Evolutionary conservation across 1,284 basidiomycete species (phyloP).

Genomic region (Papiliotrema terrestris): DNA sequence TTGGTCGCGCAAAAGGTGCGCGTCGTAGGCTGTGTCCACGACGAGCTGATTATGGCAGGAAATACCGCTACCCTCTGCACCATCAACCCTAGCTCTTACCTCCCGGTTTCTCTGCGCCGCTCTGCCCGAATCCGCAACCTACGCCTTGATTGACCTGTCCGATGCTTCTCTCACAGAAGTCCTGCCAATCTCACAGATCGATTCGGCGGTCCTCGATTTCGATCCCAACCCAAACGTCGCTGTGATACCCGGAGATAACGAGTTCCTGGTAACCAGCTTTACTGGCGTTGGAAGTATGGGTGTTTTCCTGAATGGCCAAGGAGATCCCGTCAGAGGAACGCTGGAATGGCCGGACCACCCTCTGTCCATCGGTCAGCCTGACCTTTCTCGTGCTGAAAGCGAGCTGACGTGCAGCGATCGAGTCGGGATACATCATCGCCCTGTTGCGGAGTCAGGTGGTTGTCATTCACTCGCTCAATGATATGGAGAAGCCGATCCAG

Average conservation of each 20-base stretch:
- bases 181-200: slow-evolving; percentile 71
- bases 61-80: slow-evolving; percentile 67
- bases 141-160: slow-evolving; percentile 73
- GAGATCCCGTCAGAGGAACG: slow-evolving; percentile 83
- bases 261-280: slow-evolving; percentile 59
- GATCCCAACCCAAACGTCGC: slow-evolving; percentile 65
- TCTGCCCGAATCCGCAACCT: slow-evolving; percentile 56
- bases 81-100: slow-evolving; percentile 61
- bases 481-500: slow-evolving; percentile 66
- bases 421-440: slow-evolving; percentile 73
- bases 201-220: slow-evolving; percentile 33
- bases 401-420: slow-evolving; percentile 58
- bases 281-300: slow-evolving; percentile 72
- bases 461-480: slow-evolving; percentile 73
- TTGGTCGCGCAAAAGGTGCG: slow-evolving; percentile 61
- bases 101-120: slow-evolving; percentile 70
- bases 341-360: slow-evolving; percentile 79
- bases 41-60: slow-evolving; percentile 55
- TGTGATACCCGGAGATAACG: slow-evolving; percentile 64
- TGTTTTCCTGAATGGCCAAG: slow-evolving; percentile 74
- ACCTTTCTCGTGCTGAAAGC: not conserved
- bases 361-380: slow-evolving; percentile 64
- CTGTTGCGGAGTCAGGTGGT: slow-evolving; percentile 73
- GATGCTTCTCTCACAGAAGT: slow-evolving; percentile 64
- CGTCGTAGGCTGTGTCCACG: not conserved